Conservation (phyloP, 2,329 filamentous ascomycete genomes). For the Verticillium nubilum region DNA sequence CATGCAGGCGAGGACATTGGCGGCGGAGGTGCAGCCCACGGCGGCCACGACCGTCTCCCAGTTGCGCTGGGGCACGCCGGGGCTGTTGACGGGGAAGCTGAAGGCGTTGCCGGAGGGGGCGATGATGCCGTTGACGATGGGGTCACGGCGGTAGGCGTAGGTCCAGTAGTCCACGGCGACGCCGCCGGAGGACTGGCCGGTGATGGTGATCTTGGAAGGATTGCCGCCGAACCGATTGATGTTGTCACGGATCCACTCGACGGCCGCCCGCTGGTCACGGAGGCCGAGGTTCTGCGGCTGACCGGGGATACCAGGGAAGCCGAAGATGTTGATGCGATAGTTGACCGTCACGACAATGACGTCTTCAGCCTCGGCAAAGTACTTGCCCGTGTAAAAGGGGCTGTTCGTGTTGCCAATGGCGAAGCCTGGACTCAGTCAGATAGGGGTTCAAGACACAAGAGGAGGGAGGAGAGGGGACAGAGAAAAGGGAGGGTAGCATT, state of each 20-base stretch:
- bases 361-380: conserved; percentile 35
- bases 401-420: conserved; percentile 26
- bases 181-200: conserved; percentile 39
- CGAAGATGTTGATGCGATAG: conserved; percentile 37
- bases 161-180: conserved; percentile 39
- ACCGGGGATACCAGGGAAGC: conserved; percentile 28
- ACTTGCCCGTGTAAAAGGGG: conserved; percentile 34
- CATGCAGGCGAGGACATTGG: conserved; percentile 29
- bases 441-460: not conserved
- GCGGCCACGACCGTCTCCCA: conserved; percentile 34
- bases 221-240: conserved; percentile 41
- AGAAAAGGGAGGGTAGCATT: not conserved
- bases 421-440: conserved; percentile 11
- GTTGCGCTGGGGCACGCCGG: conserved; percentile 25
- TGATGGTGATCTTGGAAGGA: conserved; percentile 29
- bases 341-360: conserved; percentile 41
- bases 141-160: conserved; percentile 41
- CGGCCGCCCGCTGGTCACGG: conserved; percentile 41
- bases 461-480: not conserved
- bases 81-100: conserved; percentile 36
- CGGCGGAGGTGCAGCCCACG: conserved; percentile 28
- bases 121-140: conserved; percentile 42
- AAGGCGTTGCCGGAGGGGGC: conserved; percentile 38
- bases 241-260: conserved; percentile 44
- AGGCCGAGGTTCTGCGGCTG: conserved; percentile 36